Percentiles rank a stretch among this genome's conserved stretches.
These are phyloP conservation scores for Actinomortierella ambigua DNA, from an alignment of 371 early-diverging fungal genomes.

Conservation along the genomic window DNA sequence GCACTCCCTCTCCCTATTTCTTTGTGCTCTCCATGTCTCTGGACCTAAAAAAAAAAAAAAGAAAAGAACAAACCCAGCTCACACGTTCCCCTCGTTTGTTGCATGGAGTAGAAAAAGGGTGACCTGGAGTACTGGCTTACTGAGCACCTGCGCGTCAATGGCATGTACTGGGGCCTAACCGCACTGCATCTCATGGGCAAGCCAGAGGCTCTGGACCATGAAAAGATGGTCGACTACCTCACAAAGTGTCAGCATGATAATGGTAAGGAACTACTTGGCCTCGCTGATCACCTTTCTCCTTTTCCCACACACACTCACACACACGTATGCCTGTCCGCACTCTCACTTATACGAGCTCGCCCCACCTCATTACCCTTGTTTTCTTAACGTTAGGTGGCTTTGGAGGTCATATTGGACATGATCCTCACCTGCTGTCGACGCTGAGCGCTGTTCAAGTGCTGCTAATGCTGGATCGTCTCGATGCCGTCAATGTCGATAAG, in stretches of 20 bases:
- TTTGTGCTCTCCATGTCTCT: background rate
- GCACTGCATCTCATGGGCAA: slow-evolving; percentile 77
- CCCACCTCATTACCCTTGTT: background rate
- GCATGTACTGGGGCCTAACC: slow-evolving; percentile 95
- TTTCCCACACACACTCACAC: too few species aligned
- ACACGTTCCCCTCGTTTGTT: background rate
- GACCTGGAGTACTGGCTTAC: slow-evolving; percentile 93
- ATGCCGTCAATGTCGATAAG: slow-evolving; percentile 69
- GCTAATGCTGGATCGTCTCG: slow-evolving; percentile 80
- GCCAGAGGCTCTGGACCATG: slow-evolving; percentile 71
- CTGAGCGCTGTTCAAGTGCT: slow-evolving; percentile 95
- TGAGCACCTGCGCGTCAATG: slow-evolving; percentile 90
- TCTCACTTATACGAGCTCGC: too few species aligned
- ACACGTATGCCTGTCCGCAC: too few species aligned
- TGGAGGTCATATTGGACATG: slow-evolving; percentile 88
- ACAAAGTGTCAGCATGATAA: slow-evolving; percentile 78
- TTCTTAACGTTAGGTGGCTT: slow-evolving; percentile 79
- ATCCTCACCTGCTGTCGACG: slow-evolving; percentile 92
- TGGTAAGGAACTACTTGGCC: too few species aligned
- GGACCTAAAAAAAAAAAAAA: background rate
- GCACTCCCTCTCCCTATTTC: too few species aligned
- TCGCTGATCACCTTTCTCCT: too few species aligned
- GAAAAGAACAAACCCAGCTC: background rate
- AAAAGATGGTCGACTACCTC: slow-evolving; percentile 79
- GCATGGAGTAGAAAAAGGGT: slow-evolving; percentile 64